These are phyloP conservation scores for Roridomyces roridus DNA, from an alignment of 768 basidiomycete species.

Conservation along the genomic window DNA sequence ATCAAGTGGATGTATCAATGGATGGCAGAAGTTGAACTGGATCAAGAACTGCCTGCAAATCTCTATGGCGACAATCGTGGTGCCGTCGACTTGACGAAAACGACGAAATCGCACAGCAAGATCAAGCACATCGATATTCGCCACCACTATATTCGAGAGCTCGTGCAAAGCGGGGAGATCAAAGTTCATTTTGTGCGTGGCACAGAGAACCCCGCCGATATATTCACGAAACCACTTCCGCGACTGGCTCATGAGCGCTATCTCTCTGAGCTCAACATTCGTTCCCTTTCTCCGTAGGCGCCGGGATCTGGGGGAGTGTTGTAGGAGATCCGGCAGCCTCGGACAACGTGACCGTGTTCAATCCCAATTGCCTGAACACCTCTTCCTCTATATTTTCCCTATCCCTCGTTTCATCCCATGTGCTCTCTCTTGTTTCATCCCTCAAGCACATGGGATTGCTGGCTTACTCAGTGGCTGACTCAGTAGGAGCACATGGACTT, in stretches of 20 bases:
- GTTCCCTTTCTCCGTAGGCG: too few relatives aligned
- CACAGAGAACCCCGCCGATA: conserved; percentile 32
- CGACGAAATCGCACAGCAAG: conserved; percentile 6
- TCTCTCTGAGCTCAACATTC: too few relatives aligned
- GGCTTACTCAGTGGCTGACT: too few relatives aligned
- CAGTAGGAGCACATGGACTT: too few relatives aligned
- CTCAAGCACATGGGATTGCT: too few relatives aligned
- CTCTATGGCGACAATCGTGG: conserved; percentile 35
- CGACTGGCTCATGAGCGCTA: not conserved
- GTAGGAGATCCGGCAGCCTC: too few relatives aligned
- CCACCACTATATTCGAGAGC: conserved; percentile 21
- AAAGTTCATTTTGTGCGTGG: conserved; percentile 19
- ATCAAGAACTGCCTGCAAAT: not conserved
- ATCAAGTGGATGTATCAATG: conserved; percentile 27
- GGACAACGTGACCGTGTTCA: too few relatives aligned
- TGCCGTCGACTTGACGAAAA: conserved; percentile 24
- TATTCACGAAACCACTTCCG: conserved; percentile 35
- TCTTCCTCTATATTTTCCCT: too few relatives aligned
- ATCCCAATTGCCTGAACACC: too few relatives aligned
- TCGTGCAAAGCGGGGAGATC: conserved; percentile 8
- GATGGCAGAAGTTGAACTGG: conserved; percentile 12
- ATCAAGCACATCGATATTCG: conserved; percentile 24
- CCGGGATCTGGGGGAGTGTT: too few relatives aligned
- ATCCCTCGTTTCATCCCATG: too few relatives aligned
- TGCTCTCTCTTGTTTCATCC: too few relatives aligned